Evolutionary conservation across 2,329 filamentous ascomycete genomes (phyloP).

Genomic region (Apiospora saccharicola): DNA sequence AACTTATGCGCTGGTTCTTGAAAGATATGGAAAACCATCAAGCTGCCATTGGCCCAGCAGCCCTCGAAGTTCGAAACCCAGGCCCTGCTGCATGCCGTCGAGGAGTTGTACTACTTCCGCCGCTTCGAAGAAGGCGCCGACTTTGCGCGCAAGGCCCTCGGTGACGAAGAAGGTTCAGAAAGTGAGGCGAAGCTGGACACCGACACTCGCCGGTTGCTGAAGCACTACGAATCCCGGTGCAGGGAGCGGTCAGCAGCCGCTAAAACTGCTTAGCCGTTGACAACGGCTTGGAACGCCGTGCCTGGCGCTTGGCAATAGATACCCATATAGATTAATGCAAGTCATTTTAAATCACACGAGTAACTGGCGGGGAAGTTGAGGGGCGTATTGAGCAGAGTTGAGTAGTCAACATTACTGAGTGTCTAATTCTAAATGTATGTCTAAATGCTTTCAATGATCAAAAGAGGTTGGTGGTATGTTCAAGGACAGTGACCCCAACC

Average conservation of each 20-base stretch:
- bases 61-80: conserved; percentile 56
- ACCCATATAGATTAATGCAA: neutral
- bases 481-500: conserved; percentile 4
- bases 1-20: conserved; percentile 1
- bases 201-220: conserved; percentile 51
- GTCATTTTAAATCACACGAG: neutral
- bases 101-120: conserved; percentile 64
- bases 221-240: conserved; percentile 53
- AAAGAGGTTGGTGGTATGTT: conserved; percentile 3
- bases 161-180: conserved; percentile 33
- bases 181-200: conserved; percentile 47
- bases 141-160: conserved; percentile 46
- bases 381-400: conserved; percentile 27
- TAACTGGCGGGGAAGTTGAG: neutral
- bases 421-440: conserved; percentile 26
- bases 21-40: conserved; percentile 54
- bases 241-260: conserved; percentile 36
- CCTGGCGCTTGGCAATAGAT: neutral
- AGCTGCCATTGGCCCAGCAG: conserved; percentile 47
- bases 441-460: conserved; percentile 11
- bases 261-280: neutral
- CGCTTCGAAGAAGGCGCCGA: conserved; percentile 54
- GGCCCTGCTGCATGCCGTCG: conserved; percentile 61
- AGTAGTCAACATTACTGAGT: conserved; percentile 27
- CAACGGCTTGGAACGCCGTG: neutral